Percentiles rank a stretch among this genome's conserved stretches.
These are phyloP conservation scores for Micromonas commoda DNA, from an alignment of 139 green algal species.

Conservation along the genomic window DNA sequence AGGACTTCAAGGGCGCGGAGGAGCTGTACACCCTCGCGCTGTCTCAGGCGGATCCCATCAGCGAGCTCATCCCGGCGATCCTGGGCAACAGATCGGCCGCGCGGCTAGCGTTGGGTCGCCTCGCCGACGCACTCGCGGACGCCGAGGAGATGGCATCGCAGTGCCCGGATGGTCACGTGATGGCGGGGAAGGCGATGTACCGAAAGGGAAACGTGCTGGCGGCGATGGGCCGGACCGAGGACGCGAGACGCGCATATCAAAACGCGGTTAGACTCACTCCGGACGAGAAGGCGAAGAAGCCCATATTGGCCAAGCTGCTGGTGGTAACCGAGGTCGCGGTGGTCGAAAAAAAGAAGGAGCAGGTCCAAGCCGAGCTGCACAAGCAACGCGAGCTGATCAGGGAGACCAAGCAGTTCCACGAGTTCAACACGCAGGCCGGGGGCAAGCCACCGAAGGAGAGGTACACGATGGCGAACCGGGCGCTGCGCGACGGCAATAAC, in stretches of 20 bases:
- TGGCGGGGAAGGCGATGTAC: too few relatives aligned
- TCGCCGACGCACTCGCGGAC: not conserved
- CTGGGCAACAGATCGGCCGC: not conserved
- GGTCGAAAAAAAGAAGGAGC: not conserved
- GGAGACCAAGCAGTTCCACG: not conserved
- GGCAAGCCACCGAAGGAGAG: not conserved
- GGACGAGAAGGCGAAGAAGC: not conserved
- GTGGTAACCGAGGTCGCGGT: not conserved
- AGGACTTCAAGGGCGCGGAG: not conserved
- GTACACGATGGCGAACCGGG: not conserved
- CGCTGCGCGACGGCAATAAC: too few relatives aligned
- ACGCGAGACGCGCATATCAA: not conserved
- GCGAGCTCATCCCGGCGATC: not conserved
- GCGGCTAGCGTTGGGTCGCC: not conserved
- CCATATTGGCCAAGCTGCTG: not conserved
- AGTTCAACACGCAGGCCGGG: not conserved
- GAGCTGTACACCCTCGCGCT: not conserved
- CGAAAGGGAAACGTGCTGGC: too few relatives aligned
- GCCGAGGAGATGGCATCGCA: too few relatives aligned
- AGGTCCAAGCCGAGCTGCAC: not conserved
- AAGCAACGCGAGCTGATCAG: not conserved
- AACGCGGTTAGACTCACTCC: not conserved
- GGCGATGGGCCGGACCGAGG: not conserved
- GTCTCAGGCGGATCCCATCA: not conserved
- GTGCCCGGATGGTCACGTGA: too few relatives aligned